Evolutionary conservation across 2,329 filamentous ascomycete genomes (phyloP).

Genomic region (Golovinomyces cichoracearum): DNA sequence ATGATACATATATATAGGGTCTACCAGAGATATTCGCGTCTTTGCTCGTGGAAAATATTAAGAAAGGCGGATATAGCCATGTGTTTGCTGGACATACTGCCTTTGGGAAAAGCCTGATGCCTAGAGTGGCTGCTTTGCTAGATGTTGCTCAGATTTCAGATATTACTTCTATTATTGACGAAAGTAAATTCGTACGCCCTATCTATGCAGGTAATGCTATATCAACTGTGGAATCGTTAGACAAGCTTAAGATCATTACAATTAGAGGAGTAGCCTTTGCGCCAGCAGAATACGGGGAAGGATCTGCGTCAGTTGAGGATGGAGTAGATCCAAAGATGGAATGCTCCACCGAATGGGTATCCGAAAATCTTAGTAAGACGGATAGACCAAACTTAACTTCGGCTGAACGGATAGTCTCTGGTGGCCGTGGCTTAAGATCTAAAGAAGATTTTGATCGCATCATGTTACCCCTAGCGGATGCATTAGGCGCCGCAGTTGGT

Average conservation of each 20-base stretch:
- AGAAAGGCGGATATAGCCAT: conserved; percentile 82
- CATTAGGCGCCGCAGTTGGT: conserved; percentile 81
- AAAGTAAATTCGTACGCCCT: conserved; percentile 84
- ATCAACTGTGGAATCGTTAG: conserved; percentile 74
- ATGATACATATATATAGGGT: conserved; percentile 31
- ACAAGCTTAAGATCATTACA: conserved; percentile 68
- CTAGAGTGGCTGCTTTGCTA: conserved; percentile 69
- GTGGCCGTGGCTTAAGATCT: conserved; percentile 82
- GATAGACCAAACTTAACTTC: conserved; percentile 82
- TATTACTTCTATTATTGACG: conserved; percentile 60
- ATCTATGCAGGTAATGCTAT: conserved; percentile 98
- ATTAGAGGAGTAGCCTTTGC: conserved; percentile 84
- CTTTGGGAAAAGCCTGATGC: conserved; percentile 87
- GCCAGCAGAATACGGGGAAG: conserved; percentile 40
- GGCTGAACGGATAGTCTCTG: conserved; percentile 73
- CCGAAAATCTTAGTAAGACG: conserved; percentile 74
- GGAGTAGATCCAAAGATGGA: conserved; percentile 62
- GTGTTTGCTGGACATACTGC: conserved; percentile 75
- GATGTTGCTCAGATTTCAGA: conserved; percentile 89
- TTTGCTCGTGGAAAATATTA: conserved; percentile 82
- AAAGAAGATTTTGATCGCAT: conserved; percentile 91
- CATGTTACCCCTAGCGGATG: conserved; percentile 77
- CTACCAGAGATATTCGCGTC: conserved; percentile 88
- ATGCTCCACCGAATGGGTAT: conserved; percentile 62
- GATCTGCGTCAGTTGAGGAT: conserved; percentile 55